Evolutionary conservation across 768 basidiomycete genomes (phyloP), one percentile per base, ranked within the genome.

Genomic region (Astraeus odoratus): DNA sequence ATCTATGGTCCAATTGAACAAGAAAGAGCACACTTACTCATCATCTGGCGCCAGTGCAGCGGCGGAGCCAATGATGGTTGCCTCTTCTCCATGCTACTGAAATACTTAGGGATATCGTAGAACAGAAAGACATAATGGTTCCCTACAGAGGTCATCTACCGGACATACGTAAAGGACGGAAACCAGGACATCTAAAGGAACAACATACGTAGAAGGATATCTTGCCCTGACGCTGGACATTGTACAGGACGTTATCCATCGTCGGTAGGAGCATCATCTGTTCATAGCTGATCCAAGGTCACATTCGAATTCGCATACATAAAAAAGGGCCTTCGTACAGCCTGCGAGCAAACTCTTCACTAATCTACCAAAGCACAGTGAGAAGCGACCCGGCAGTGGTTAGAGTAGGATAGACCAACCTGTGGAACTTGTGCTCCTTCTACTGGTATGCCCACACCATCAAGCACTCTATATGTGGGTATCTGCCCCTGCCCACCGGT

Each of bases 151-250:
- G 88, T 89, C 82, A 91, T 89, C 88, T 89, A 16, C 12, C n/a
- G 4, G 15, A n/a, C 15, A 33, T 27, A 19, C 3, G 19, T 9
- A 39, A 40, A 38, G 39, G 51, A 19, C 20, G 15, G 22, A 37
- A 23, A 30, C 19, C 41, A 34, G 24, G 42, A 42, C 15, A 47
- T 8, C 8, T 42, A 37, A 19, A 48, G 44, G 15, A 8, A 38
- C 30, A 18, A 68, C 83, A 55, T 59, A 88, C 90, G 60, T 90
- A 92, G 64, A 91, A 92, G 4, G 86, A 86, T 53, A 90, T 90
- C 65, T 89, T 90, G 22, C 93, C 93, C 63, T 97, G 93, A 7
- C 93, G 78, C 59, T 97, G 93, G 8, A 93, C 81, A 54, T 93
- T 93, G 65, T 92, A 88, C 13, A 97, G 72, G 27, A 95, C 71